These are phyloP conservation scores for Amanita pallidorosea DNA, from an alignment of 768 basidiomycete species.

Conservation along the genomic window DNA sequence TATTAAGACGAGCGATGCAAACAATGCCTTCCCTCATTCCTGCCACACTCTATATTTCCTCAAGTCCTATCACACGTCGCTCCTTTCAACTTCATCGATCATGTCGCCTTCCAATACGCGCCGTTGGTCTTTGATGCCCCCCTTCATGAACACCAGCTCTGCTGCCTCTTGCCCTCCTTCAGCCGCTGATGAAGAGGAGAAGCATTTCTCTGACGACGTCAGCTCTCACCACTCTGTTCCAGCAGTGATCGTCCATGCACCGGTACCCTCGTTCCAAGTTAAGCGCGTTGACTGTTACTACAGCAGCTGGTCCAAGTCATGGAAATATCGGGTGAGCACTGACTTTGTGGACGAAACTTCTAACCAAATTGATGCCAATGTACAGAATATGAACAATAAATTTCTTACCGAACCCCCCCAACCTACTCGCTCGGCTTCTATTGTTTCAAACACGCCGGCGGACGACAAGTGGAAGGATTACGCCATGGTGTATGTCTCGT, in stretches of 20 bases:
- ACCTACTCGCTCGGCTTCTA: conserved; percentile 11
- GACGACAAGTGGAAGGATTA: conserved; percentile 50
- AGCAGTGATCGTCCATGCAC: conserved; percentile 21
- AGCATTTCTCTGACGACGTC: not conserved
- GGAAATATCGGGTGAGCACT: conserved; percentile 40
- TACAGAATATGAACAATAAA: conserved; percentile 42
- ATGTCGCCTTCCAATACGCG: not conserved
- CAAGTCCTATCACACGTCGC: not conserved
- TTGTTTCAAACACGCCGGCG: conserved; percentile 21
- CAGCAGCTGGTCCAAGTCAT: conserved; percentile 42
- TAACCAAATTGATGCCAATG: not conserved
- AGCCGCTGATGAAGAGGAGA: not conserved
- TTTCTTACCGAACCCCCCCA: conserved; percentile 35
- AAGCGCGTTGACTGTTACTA: conserved; percentile 53
- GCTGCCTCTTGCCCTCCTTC: not conserved
- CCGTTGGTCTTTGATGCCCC: not conserved
- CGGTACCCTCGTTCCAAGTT: conserved; percentile 40
- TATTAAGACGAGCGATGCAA: not conserved
- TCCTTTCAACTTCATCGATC: not conserved
- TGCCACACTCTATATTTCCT: not conserved
- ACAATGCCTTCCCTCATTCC: not conserved
- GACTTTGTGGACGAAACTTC: not conserved
- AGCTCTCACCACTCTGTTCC: conserved; percentile 12
- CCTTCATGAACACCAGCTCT: not conserved
- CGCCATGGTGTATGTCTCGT: conserved; percentile 34